These are phyloP conservation scores for Gossypium raimondii DNA, from an alignment of 345 rosid genomes.

Conservation along the genomic window DNA sequence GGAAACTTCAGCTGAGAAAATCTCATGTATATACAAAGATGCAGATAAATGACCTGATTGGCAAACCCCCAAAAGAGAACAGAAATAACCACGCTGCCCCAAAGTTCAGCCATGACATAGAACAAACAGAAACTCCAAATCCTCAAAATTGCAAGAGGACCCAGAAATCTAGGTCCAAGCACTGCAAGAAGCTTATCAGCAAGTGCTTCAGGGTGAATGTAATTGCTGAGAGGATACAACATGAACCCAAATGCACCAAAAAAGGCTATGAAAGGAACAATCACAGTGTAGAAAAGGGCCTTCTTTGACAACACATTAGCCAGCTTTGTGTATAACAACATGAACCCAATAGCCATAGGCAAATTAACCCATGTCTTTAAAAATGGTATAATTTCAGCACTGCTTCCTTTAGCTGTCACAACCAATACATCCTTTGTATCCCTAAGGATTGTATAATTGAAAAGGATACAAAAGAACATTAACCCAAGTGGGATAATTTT, in stretches of 20 bases:
- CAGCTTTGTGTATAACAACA: constrained; percentile 76
- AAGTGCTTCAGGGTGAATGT: constrained; percentile 75
- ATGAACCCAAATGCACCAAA: constrained; percentile 93
- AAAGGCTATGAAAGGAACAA: constrained; percentile 85
- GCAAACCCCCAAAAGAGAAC: constrained; percentile 98
- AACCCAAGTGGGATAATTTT: constrained; percentile 90
- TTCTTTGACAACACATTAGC: constrained; percentile 75
- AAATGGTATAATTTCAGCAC: constrained; percentile 94
- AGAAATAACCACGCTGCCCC: constrained; percentile 96
- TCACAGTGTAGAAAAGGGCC: constrained; percentile 85
- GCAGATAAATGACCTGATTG: constrained; percentile 63
- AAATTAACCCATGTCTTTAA: constrained; percentile 96
- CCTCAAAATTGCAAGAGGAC: constrained; percentile 92
- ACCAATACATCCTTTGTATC: constrained; percentile 96
- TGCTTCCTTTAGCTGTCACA: constrained; percentile 92
- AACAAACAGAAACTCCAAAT: constrained; percentile 95
- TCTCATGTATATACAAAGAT: not conserved
- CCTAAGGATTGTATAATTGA: constrained; percentile 91
- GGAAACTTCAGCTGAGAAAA: not conserved
- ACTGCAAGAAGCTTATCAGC: constrained; percentile 67
- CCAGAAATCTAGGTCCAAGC: constrained; percentile 94
- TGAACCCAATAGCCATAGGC: constrained; percentile 97
- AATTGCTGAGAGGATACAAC: constrained; percentile 79
- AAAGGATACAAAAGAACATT: constrained; percentile 93
- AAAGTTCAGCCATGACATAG: constrained; percentile 98